phyloP scores from a whole-genome alignment of 2,329 filamentous ascomycete species.

The Diaporthe nobilis region DNA sequence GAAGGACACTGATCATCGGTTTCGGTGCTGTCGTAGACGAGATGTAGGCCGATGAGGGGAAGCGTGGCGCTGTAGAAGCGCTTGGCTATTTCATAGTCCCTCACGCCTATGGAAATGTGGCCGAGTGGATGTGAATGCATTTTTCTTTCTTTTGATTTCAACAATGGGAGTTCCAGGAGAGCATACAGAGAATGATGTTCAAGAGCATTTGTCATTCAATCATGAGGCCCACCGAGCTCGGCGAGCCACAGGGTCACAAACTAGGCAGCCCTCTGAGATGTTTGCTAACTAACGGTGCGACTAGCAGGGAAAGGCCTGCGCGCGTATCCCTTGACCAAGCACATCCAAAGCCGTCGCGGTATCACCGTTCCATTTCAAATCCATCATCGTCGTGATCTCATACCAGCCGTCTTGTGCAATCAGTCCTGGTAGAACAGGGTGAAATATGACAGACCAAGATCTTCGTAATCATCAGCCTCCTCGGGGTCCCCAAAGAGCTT shows the following conservation, averaged over 20 bases:
- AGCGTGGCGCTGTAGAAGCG: constrained; percentile 51
- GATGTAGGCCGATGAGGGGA: constrained; percentile 46
- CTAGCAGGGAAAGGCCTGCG: constrained; percentile 27
- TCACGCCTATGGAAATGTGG: constrained; percentile 47
- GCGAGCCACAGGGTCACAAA: neutral
- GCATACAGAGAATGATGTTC: neutral
- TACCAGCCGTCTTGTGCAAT: neutral
- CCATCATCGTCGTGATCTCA: neutral
- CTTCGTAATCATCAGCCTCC: constrained; percentile 47
- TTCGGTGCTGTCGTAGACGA: constrained; percentile 49
- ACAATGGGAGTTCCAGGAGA: neutral
- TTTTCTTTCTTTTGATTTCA: neutral
- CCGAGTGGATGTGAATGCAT: constrained; percentile 43
- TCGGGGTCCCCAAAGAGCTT: constrained; percentile 47
- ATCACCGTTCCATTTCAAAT: neutral
- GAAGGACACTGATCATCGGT: constrained; percentile 29
- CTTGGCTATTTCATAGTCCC: constrained; percentile 46
- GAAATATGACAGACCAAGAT: constrained; percentile 1
- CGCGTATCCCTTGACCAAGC: neutral
- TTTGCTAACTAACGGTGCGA: constrained; percentile 21
- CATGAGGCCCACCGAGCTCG: constrained; percentile 5
- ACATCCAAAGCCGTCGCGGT: neutral
- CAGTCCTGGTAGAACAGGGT: constrained; percentile 16
- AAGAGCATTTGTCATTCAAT: constrained; percentile 16
- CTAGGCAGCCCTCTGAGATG: constrained; percentile 7